Evolutionary conservation across 805 yeast genomes (phyloP), one percentile per base, ranked within the genome.

Genomic region (Ogataea siamensis): DNA sequence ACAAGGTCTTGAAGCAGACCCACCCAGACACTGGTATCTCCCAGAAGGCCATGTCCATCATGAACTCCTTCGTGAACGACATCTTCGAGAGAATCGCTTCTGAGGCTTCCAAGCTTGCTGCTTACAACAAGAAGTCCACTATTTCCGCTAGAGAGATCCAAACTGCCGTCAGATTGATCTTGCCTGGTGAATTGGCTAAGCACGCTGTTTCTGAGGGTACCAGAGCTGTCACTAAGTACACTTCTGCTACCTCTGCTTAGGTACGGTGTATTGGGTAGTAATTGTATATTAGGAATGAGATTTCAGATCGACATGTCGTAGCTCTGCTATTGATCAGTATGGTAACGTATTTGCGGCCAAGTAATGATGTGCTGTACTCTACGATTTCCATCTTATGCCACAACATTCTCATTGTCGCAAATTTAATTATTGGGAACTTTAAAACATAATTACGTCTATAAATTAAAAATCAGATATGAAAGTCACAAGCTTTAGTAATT

Each of bases 11-110:
- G 68, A 89, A 89, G 74, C 97, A 91, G 79, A 89, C 97, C 49
- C 98, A 91, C 74, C 98, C 97, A 70, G 97, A 91, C 70, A 91
- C 98, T 50, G 98, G 97, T 87, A 91, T 91, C 68, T 89, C 98
- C 59, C 95, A 88, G 74, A 86, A 87, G 68, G 96, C 98, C 52
- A 91, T 91, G 96, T 87, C 96, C 53, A 91, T 91, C 70, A 83
- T 91, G 91, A 91, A 91, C 85, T 91, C 97, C 29, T 91, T 91
- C 60, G 97, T 91, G 58, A 89, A 88, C 74, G 97, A 91, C 73
- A 87, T 89, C 66, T 91, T 89, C 66, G 97, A 89, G 78, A 89
- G 98, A 78, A 85, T 91, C 60, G 97, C 97, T 58, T 72, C 91
- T 60, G 97, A 89, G 76, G 96, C 97, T 60, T 89, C 97, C 55